Evolutionary conservation across 306 rosid genomes (phyloP), one percentile per base, ranked within the genome.

Genomic region (Inga laurina): DNA sequence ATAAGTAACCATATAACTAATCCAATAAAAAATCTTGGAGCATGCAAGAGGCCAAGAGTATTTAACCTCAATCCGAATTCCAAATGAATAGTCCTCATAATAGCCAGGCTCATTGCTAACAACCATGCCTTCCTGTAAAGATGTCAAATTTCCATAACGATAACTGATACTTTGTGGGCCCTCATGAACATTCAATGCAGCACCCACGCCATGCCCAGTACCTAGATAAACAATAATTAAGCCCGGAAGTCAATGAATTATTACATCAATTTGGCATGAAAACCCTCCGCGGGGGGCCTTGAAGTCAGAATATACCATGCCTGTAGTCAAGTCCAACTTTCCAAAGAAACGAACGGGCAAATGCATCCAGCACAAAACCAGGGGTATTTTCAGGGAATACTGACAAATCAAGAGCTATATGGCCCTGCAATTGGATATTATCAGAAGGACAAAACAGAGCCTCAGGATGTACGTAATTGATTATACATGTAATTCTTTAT

Each of bases 101-200:
- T 96, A 93, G 82, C 99, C 99, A 61, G 99, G 99, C 81, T 96
- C 98, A 70, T 96, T 96, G 98, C 99, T 92, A 85, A 94, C 93
- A 70, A 96, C 52, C 99, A 94, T 94, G 86, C 94, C 97, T 24
- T 77, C 84, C 76, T 90, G 88, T 35, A 96, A 89, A 84, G 97
- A 84, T 67, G 94, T 93, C 85, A 76, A 88, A 89, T 96, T 96
- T 87, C 98, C 98, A 84, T 44, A 96, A 61, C 98, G 93, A 82
- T 81, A 89, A 82, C 99, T 96, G 75, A 96, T 92, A 77, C 99
- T 88, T 87, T 93, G 99, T 84, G 98, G 98, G 9, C 99, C 98
- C 84, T 96, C 99, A 24, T 96, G 99, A 85, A 96, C 99, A 85
- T 93, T 96, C 83, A 96, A 72, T 74, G 99, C 98, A 82, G 99